Percentiles rank a stretch among this genome's conserved stretches.
Evolutionary conservation across 805 yeast species (phyloP).

Genomic region (Saccharomycopsis selenospora): DNA sequence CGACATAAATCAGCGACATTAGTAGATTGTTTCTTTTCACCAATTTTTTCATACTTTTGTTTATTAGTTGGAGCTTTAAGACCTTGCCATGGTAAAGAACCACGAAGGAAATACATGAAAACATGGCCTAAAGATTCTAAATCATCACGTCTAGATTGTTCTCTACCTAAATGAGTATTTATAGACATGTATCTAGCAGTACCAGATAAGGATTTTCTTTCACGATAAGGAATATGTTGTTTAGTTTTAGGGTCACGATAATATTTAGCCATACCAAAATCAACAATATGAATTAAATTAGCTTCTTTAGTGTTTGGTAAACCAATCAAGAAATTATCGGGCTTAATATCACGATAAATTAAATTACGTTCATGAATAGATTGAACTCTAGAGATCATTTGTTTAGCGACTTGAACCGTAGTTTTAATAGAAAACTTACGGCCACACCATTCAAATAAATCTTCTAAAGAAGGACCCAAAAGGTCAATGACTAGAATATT

Average conservation of each 20-base stretch:
- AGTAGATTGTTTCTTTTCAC: conserved; percentile 90
- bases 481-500: conserved; percentile 90
- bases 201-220: conserved; percentile 90
- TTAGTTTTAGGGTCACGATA: conserved; percentile 95
- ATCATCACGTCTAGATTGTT: conserved; percentile 94
- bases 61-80: conserved; percentile 96
- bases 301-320: conserved; percentile 79
- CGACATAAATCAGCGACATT: conserved; percentile 78
- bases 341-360: conserved; percentile 94
- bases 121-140: conserved; percentile 96
- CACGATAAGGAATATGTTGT: conserved; percentile 94
- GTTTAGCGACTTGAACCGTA: conserved; percentile 88
- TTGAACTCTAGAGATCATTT: conserved; percentile 85
- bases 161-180: conserved; percentile 95
- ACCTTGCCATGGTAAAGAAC: conserved; percentile 98
- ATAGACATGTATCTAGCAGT: conserved; percentile 99
- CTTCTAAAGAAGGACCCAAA: conserved; percentile 93
- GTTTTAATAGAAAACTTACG: conserved; percentile 82
- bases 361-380: conserved; percentile 82
- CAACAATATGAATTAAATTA: conserved; percentile 81
- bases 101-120: conserved; percentile 87
- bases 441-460: conserved; percentile 97
- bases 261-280: conserved; percentile 98
- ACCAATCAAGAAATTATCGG: conserved; percentile 93
- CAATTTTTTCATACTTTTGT: conserved; percentile 95